Evolutionary conservation across 2,329 filamentous ascomycete genomes (phyloP), one percentile per base, ranked within the genome.

Genomic region (Hypoxylon sp.): DNA sequence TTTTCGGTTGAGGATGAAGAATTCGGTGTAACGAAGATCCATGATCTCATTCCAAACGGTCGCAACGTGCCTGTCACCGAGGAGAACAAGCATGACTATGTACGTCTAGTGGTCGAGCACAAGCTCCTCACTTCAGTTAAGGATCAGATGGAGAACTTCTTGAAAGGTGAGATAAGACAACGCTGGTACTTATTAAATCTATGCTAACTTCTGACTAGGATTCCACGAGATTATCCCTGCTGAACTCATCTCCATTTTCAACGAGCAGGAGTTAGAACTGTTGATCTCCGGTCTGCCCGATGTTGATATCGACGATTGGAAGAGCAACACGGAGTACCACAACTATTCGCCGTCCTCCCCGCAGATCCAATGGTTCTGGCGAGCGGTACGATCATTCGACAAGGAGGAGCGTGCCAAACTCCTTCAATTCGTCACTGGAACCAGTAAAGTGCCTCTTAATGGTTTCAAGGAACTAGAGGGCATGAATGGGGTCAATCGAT

Each of bases 291-390:
- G 96, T 77, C 86, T 99, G 56, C 96, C 96, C 1, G 96, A 99
- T 77, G 98, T 99, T 73, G 95, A 99, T 74, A 89, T 98, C 43
- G 96, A 99, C 76, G 96, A 99, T 82, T 99, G 96, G 96, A 98
- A 97, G 87, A 94, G 93, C 82, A 97, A 98, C 81, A 97, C 95
- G 1, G 97, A 99, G 78, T 98, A 99, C 75, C 95, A 98, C 81
- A 98, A 98, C 80, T 99, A 99, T 83, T 93, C 89, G 3, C 91
- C 93, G 32, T 95, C 94, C 0, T 98, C 96, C 2, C 93, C 93
- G 48, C 97, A 99, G 79, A 97, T 99, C 65, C 94, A 98, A 79
- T 99, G 96, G 96, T 99, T 99, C 89, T 99, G 96, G 96, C 91
- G 97, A 76, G 96, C 96, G 25, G 90, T 99, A 46, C 91, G 96